phyloP scores from a whole-genome alignment of 345 rosid genomes.

The Acer negundo region DNA sequence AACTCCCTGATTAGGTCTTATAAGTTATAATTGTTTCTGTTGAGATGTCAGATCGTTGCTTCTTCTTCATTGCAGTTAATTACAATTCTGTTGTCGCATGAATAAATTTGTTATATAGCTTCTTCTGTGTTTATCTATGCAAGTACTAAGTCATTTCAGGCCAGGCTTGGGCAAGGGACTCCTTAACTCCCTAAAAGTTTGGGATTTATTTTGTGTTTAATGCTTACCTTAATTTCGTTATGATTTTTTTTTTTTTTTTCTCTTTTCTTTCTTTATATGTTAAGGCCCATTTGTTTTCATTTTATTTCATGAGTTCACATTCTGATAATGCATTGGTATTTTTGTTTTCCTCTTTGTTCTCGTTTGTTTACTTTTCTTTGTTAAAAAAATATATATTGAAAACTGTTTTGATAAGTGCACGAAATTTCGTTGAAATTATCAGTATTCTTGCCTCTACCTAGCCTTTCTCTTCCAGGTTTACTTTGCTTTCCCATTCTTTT shows the following conservation, averaged over 20 bases:
- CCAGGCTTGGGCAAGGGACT: background rate
- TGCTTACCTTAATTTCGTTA: background rate
- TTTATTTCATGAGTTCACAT: background rate
- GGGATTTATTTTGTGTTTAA: background rate
- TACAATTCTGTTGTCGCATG: background rate
- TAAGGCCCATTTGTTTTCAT: background rate
- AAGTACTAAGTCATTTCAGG: background rate
- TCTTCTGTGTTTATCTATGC: background rate
- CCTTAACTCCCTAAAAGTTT: slow-evolving; percentile 3
- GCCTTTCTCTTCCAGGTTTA: background rate
- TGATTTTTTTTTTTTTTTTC: background rate
- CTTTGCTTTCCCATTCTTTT: background rate
- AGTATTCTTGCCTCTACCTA: background rate
- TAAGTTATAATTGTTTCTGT: background rate
- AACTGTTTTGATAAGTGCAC: background rate
- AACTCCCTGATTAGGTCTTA: background rate
- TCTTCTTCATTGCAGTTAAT: background rate
- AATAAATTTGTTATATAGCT: background rate
- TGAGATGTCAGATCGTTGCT: background rate
- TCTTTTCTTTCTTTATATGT: background rate
- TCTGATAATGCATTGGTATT: background rate
- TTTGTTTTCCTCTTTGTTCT: slow-evolving; percentile 2
- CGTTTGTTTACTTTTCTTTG: background rate
- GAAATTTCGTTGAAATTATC: background rate
- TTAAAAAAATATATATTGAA: background rate